Conservation (phyloP, 1,284 basidiomycete genomes). For the Cystobasidium pallidum region DNA sequence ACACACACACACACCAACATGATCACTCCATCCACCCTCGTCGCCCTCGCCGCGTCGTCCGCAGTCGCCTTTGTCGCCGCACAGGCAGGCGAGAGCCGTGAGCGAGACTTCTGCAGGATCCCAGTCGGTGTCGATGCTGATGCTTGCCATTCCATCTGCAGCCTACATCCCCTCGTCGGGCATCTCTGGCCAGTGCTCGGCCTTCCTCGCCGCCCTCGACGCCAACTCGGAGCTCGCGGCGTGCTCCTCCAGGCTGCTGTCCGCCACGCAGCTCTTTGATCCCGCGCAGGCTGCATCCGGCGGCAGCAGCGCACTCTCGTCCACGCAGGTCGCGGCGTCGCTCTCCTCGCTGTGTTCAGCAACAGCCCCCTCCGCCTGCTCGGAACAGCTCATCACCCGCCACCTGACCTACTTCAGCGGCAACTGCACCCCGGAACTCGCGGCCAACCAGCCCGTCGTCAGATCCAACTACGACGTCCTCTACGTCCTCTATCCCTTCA, state of each 20-base stretch:
- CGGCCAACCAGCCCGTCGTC: conserved; percentile 55
- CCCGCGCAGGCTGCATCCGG: conserved; percentile 50
- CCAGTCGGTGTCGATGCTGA: not conserved
- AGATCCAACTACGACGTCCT: conserved; percentile 72
- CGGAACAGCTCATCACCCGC: conserved; percentile 64
- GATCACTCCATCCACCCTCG: not conserved
- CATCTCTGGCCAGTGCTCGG: conserved; percentile 31
- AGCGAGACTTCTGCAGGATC: not conserved
- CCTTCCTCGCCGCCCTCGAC: conserved; percentile 69
- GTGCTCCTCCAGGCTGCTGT: conserved; percentile 70
- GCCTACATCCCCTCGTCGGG: conserved; percentile 38
- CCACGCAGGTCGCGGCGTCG: conserved; percentile 60
- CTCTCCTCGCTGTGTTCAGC: conserved; percentile 67
- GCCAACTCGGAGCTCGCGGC: conserved; percentile 63
- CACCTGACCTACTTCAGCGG: conserved; percentile 70
- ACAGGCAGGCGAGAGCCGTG: not conserved
- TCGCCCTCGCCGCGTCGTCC: not conserved
- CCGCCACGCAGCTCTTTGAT: conserved; percentile 66
- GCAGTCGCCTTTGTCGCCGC: not conserved
- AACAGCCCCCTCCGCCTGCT: conserved; percentile 63
- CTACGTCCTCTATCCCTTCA: conserved; percentile 70
- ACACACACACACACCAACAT: not conserved
- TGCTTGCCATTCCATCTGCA: not conserved
- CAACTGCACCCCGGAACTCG: conserved; percentile 70
- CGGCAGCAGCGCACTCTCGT: conserved; percentile 1